These are phyloP conservation scores for Ailanthus altissimus DNA, from an alignment of 345 rosid genomes.

Conservation along the genomic window DNA sequence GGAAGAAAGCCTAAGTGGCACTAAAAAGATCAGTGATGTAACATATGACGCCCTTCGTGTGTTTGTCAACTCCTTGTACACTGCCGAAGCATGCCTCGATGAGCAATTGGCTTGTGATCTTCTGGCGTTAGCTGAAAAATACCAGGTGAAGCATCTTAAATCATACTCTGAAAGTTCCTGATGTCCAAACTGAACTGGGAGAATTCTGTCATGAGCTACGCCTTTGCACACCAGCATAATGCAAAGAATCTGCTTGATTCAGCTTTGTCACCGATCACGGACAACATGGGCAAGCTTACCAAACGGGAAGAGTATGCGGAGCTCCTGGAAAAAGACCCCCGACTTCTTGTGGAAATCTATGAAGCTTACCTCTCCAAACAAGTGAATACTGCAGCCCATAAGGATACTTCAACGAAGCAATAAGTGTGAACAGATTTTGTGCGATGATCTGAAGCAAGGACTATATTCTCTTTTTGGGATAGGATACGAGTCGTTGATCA, in stretches of 20 bases:
- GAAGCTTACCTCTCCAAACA: conserved; percentile 72
- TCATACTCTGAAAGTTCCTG: conserved; percentile 66
- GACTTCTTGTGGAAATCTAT: conserved; percentile 73
- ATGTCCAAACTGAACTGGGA: conserved; percentile 76
- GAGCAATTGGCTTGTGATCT: conserved; percentile 85
- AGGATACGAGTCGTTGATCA: conserved; percentile 1
- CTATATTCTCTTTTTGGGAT: neutral
- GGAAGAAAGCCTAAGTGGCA: conserved; percentile 85
- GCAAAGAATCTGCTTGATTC: conserved; percentile 69
- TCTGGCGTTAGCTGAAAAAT: conserved; percentile 77
- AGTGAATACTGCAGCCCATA: conserved; percentile 68
- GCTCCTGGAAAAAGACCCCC: conserved; percentile 76
- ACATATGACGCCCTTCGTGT: conserved; percentile 66
- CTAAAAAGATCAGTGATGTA: conserved; percentile 69
- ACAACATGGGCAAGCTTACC: conserved; percentile 80
- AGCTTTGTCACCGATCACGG: conserved; percentile 60
- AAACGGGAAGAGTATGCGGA: conserved; percentile 64
- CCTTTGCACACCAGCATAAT: conserved; percentile 84
- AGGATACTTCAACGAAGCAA: conserved; percentile 34
- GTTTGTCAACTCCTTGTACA: conserved; percentile 67
- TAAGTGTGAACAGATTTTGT: neutral
- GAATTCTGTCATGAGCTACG: conserved; percentile 69
- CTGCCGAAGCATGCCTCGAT: conserved; percentile 79
- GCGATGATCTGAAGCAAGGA: conserved; percentile 11
- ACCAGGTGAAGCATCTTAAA: conserved; percentile 81